These are phyloP conservation scores for Cordyceps cicadae DNA, from an alignment of 2,329 filamentous ascomycete genomes.

Conservation along the genomic window DNA sequence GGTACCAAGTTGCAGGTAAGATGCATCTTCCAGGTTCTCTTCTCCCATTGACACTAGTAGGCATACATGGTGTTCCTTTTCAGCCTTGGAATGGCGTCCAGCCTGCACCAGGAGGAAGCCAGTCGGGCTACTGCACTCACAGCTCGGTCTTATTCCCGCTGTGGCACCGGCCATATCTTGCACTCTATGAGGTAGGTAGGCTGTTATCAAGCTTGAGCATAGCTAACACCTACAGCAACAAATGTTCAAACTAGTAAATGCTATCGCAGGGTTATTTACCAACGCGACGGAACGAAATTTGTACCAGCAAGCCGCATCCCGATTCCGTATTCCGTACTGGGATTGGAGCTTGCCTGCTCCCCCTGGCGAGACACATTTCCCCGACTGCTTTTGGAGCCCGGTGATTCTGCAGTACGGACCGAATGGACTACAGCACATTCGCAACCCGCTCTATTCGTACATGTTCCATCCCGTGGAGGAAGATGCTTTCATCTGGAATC, in stretches of 20 bases:
- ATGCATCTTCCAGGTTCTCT: constrained; percentile 3
- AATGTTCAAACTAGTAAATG: constrained; percentile 26
- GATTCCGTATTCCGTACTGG: constrained; percentile 52
- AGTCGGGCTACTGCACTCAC: constrained; percentile 69
- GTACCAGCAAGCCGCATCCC: constrained; percentile 42
- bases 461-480: constrained; percentile 51
- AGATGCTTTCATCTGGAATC: constrained; percentile 48
- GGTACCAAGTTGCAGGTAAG: constrained; percentile 69
- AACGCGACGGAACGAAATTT: constrained; percentile 34
- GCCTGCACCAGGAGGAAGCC: constrained; percentile 41
- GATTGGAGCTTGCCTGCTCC: constrained; percentile 48
- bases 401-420: constrained; percentile 48
- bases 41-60: constrained; percentile 30
- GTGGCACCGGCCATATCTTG: constrained; percentile 79
- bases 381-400: constrained; percentile 35
- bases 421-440: constrained; percentile 45
- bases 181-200: constrained; percentile 43
- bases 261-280: constrained; percentile 42
- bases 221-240: constrained; percentile 27
- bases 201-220: not conserved
- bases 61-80: constrained; percentile 72
- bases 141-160: constrained; percentile 65
- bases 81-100: constrained; percentile 44
- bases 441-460: constrained; percentile 55
- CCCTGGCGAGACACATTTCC: constrained; percentile 40